Evolutionary conservation across 2,329 filamentous ascomycete species (phyloP).

Genomic region (Phialocephala subalpina): DNA sequence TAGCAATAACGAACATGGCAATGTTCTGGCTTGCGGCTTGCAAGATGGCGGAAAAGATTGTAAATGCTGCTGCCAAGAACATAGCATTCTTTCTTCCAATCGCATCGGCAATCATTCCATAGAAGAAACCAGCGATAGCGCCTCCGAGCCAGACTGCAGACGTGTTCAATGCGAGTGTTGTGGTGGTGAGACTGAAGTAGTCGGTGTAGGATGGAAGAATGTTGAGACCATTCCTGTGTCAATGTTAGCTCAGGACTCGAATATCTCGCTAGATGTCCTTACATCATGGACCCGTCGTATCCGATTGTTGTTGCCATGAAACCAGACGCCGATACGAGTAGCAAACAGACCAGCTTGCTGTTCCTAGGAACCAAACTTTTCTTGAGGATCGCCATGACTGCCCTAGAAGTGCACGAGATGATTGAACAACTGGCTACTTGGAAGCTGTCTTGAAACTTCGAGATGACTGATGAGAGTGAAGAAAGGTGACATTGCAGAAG

Average conservation of each 20-base stretch:
- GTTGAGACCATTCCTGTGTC: conserved; percentile 57
- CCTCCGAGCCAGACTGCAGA: conserved; percentile 61
- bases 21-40: conserved; percentile 35
- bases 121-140: conserved; percentile 52
- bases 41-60: conserved; percentile 32
- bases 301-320: conserved; percentile 32
- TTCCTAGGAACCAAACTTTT: conserved; percentile 14
- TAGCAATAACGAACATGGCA: conserved; percentile 36
- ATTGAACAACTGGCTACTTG: no score
- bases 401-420: no score
- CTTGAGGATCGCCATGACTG: background rate
- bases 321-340: conserved; percentile 13
- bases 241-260: background rate
- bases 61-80: conserved; percentile 24
- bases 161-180: conserved; percentile 62
- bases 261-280: background rate
- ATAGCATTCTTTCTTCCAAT: conserved; percentile 43
- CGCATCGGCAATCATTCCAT: conserved; percentile 46
- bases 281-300: conserved; percentile 33
- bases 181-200: conserved; percentile 61
- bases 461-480: background rate
- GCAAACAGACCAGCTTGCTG: conserved; percentile 13
- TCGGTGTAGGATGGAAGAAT: conserved; percentile 63
- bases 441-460: background rate
- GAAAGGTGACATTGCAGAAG: background rate